A percentile compares a stretch with the other conserved stretches of the same genome.
phyloP scores from a whole-genome alignment of 2,329 filamentous ascomycete species.

The Pyrenochaeta sp. region DNA sequence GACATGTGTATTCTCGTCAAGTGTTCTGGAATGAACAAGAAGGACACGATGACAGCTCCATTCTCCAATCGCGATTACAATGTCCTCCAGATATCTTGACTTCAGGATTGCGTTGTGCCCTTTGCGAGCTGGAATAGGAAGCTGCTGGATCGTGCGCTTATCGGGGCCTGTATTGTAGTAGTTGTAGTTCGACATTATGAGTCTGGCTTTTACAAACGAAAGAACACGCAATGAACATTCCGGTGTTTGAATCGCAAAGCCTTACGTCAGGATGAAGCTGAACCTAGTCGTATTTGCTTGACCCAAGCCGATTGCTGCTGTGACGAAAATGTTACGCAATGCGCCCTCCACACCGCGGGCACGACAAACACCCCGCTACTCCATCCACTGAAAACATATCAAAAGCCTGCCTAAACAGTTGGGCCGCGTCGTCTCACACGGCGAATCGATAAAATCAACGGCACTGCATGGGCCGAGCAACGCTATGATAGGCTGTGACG shows the following conservation, averaged over 20 bases:
- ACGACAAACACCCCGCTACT: not conserved
- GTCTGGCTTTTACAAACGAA: not conserved
- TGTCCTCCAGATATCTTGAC: slow-evolving; percentile 26
- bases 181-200: slow-evolving; percentile 8
- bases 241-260: not conserved
- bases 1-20: slow-evolving; percentile 26
- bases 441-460: not conserved
- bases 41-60: slow-evolving; percentile 26
- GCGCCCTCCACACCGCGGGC: slow-evolving; percentile 1
- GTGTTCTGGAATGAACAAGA: slow-evolving; percentile 30
- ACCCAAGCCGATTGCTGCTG: not conserved
- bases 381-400: not conserved
- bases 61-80: slow-evolving; percentile 17
- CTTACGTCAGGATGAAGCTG: not conserved
- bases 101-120: slow-evolving; percentile 30
- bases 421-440: not conserved
- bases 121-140: slow-evolving; percentile 20
- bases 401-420: not conserved
- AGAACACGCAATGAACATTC: not conserved
- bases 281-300: not conserved
- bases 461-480: not conserved
- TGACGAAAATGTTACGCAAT: slow-evolving; percentile 20
- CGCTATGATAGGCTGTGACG: not conserved
- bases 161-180: slow-evolving; percentile 2
- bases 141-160: slow-evolving; percentile 30